A percentile compares a stretch with the other conserved stretches of the same genome.
Evolutionary conservation across 441 rosid species (phyloP).

Genomic region (Gossypium gossypioides): DNA sequence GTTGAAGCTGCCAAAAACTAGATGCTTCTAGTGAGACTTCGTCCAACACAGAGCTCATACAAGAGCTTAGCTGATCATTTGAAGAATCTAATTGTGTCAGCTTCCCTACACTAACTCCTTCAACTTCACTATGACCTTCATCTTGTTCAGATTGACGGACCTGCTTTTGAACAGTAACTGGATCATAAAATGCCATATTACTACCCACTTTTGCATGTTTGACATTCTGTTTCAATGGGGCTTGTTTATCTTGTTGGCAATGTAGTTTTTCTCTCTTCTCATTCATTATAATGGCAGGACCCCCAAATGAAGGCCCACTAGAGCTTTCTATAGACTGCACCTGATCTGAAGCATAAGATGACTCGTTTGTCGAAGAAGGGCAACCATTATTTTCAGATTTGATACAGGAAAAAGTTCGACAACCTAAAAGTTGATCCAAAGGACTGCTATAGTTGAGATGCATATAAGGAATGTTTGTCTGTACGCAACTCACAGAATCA

Average conservation of each 20-base stretch:
- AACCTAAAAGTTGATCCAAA: slow-evolving; percentile 41
- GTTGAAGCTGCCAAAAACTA: slow-evolving; percentile 79
- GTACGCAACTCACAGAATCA: slow-evolving; percentile 26
- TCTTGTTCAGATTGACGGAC: slow-evolving; percentile 25
- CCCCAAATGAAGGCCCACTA: slow-evolving; percentile 28
- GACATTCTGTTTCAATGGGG: slow-evolving; percentile 25
- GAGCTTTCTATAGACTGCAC: slow-evolving; percentile 40
- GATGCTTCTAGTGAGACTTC: slow-evolving; percentile 67
- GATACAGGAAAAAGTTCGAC: slow-evolving; percentile 37
- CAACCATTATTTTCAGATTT: slow-evolving; percentile 41
- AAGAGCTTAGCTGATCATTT: slow-evolving; percentile 49
- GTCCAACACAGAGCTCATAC: slow-evolving; percentile 49
- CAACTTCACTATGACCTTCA: slow-evolving; percentile 34
- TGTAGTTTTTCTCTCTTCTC: slow-evolving; percentile 28
- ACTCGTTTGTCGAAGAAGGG: slow-evolving; percentile 38
- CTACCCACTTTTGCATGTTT: slow-evolving; percentile 26
- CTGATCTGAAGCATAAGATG: slow-evolving; percentile 54
- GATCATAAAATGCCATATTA: slow-evolving; percentile 29
- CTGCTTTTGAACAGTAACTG: slow-evolving; percentile 35
- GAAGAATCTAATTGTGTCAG: slow-evolving; percentile 44
- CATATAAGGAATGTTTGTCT: slow-evolving; percentile 20
- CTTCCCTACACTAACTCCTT: slow-evolving; percentile 25
- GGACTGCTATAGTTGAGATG: slow-evolving; percentile 26
- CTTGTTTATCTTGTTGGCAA: slow-evolving; percentile 22
- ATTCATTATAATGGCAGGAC: slow-evolving; percentile 22